Percentiles rank a stretch among this genome's conserved stretches.
These are phyloP conservation scores for Histomonas meleagridis DNA, from an alignment of 208 protist species.

Conservation along the genomic window DNA sequence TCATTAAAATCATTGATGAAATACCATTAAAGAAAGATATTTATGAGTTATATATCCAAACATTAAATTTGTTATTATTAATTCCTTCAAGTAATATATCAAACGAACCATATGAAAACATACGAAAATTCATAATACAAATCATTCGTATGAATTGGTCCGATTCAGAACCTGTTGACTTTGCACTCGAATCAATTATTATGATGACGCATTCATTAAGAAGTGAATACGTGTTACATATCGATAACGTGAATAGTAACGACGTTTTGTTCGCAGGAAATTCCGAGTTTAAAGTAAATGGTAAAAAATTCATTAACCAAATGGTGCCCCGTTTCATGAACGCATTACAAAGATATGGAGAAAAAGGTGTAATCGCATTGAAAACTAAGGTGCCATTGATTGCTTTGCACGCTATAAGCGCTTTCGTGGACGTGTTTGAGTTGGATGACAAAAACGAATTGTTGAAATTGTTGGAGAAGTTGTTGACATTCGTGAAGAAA, in stretches of 20 bases:
- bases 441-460: too few relatives aligned
- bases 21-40: background rate
- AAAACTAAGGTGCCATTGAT: slow-evolving; percentile 4
- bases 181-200: background rate
- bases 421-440: background rate
- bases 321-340: background rate
- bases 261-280: slow-evolving; percentile 1
- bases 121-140: background rate
- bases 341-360: background rate
- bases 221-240: background rate
- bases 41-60: background rate
- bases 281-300: background rate
- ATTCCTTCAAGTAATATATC: background rate
- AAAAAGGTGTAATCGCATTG: background rate
- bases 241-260: background rate
- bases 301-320: background rate
- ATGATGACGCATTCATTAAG: background rate
- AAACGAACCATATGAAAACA: background rate
- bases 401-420: background rate
- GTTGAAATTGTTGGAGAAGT: too few relatives aligned
- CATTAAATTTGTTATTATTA: background rate
- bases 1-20: background rate
- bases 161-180: background rate
- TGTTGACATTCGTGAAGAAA: too few relatives aligned
- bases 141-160: background rate